Evolutionary conservation across 139 green algal species (phyloP), one percentile per base, ranked within the genome.

Genomic region (Cymbomonas tetramitiformis): DNA sequence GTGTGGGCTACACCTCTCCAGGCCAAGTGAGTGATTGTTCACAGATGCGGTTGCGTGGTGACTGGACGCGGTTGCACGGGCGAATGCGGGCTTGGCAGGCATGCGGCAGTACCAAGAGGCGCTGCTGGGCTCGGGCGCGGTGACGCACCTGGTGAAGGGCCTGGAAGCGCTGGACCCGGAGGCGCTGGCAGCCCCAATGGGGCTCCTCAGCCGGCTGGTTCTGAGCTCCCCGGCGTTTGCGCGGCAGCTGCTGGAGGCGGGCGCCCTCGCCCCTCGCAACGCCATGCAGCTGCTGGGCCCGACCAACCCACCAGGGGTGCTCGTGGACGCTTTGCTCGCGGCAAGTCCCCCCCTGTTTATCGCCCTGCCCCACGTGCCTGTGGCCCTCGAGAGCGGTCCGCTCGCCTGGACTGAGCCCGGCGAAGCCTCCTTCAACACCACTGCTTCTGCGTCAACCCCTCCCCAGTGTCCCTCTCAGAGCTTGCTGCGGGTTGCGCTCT

Each of bases 301-400:
- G 4, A 28, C 39, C 30, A 76, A 77, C 58, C 62, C 66, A n/a
- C 44, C 51, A 5, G 19, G 40, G 9, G 49, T 88, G 4, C 19
- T 66, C 24, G 56, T 66, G 8, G 56, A 67, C 31, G 36, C 19
- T 26, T 31, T 62, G 1, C 21, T 67, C 3, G 29, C 21, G 15
- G 7, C n/a, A n/a, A n/a, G n/a, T n/a, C n/a, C n/a, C n/a, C n/a
- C n/a, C n/a, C n/a, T n/a, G n/a, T n/a, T n/a, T n/a, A n/a, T n/a
- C n/a, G n/a, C n/a, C n/a, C n/a, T n/a, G n/a, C n/a, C n/a, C n/a
- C n/a, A n/a, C n/a, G n/a, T n/a, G n/a, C n/a, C n/a, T n/a, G n/a
- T n/a, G n/a, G n/a, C n/a, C n/a, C n/a, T n/a, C n/a, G n/a, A n/a
- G n/a, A n/a, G n/a, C n/a, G n/a, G n/a, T n/a, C n/a, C n/a, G n/a